These are phyloP conservation scores for Sporothrix mexicana DNA, from an alignment of 2,329 filamentous ascomycete genomes.

Conservation along the genomic window DNA sequence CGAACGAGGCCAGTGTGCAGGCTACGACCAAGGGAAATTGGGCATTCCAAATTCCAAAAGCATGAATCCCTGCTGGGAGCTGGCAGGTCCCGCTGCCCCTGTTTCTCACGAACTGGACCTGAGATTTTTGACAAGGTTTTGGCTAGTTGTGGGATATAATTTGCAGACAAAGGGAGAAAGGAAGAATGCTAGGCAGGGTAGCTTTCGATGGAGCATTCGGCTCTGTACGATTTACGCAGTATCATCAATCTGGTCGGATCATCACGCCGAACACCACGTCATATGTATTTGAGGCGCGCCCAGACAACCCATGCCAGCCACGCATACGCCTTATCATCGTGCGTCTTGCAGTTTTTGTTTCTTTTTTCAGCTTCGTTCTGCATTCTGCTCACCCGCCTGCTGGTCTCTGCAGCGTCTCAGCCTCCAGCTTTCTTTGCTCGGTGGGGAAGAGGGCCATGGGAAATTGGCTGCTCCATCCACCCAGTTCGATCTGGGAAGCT, in stretches of 20 bases:
- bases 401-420: constrained; percentile 31
- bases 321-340: constrained; percentile 20
- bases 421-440: constrained; percentile 24
- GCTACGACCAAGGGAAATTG: constrained; percentile 34
- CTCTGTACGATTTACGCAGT: too few species aligned
- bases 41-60: constrained; percentile 25
- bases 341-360: too few species aligned
- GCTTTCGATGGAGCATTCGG: background rate
- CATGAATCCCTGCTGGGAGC: constrained; percentile 18
- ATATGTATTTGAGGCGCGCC: constrained; percentile 11
- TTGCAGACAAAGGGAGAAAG: too few species aligned
- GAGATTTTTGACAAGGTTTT: background rate
- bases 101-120: background rate
- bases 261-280: constrained; percentile 11
- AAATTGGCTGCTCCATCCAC: constrained; percentile 36
- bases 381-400: constrained; percentile 3
- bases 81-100: constrained; percentile 21
- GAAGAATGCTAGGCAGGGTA: background rate
- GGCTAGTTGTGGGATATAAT: too few species aligned
- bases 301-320: background rate
- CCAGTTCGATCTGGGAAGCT: constrained; percentile 26
- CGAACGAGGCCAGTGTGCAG: constrained; percentile 16
- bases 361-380: background rate
- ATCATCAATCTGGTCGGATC: background rate
- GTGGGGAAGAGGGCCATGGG: constrained; percentile 34